Conservation (phyloP, 106 monocot species). For the Phalaenopsis aphrodite region DNA sequence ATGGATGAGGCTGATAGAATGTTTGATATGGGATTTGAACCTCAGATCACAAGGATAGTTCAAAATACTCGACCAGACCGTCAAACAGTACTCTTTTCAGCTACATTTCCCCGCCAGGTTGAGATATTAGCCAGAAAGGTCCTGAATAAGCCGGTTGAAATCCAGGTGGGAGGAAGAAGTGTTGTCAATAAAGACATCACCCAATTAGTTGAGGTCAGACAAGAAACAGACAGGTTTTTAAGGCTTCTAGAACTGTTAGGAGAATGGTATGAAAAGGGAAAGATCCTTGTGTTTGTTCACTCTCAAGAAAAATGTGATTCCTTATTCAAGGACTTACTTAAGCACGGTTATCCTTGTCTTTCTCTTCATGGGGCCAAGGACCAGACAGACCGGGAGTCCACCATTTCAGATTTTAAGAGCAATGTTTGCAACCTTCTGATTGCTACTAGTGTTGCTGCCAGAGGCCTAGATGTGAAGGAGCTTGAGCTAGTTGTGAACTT, state of each 20-base stretch:
- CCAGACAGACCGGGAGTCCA: slow-evolving; percentile 94
- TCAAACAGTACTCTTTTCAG: slow-evolving; percentile 93
- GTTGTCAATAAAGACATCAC: slow-evolving; percentile 92
- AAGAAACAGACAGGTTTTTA: slow-evolving; percentile 74
- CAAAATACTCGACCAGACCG: slow-evolving; percentile 89
- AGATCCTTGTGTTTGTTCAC: slow-evolving; percentile 95
- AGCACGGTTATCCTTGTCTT: slow-evolving; percentile 91
- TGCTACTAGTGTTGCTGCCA: slow-evolving; percentile 90
- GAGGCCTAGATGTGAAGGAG: slow-evolving; percentile 94
- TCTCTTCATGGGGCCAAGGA: slow-evolving; percentile 95
- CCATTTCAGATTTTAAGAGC: slow-evolving; percentile 86
- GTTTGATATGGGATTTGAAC: slow-evolving; percentile 99
- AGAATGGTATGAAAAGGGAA: slow-evolving; percentile 97
- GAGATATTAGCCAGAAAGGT: slow-evolving; percentile 85
- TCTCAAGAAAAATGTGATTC: slow-evolving; percentile 97
- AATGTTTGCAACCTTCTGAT: slow-evolving; percentile 91
- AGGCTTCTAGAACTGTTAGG: slow-evolving; percentile 85
- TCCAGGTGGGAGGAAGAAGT: slow-evolving; percentile 94
- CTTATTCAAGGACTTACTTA: slow-evolving; percentile 78
- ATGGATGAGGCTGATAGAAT: slow-evolving; percentile 99
- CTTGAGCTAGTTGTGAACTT: slow-evolving; percentile 93
- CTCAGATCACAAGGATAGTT: slow-evolving; percentile 87
- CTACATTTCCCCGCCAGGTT: slow-evolving; percentile 95
- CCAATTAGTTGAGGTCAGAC: slow-evolving; percentile 85
- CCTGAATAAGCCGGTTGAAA: slow-evolving; percentile 81